Percentiles rank a stretch among this genome's conserved stretches.
phyloP scores from a whole-genome alignment of 2,329 filamentous ascomycete species.

The Orbilia ellipsospora region DNA sequence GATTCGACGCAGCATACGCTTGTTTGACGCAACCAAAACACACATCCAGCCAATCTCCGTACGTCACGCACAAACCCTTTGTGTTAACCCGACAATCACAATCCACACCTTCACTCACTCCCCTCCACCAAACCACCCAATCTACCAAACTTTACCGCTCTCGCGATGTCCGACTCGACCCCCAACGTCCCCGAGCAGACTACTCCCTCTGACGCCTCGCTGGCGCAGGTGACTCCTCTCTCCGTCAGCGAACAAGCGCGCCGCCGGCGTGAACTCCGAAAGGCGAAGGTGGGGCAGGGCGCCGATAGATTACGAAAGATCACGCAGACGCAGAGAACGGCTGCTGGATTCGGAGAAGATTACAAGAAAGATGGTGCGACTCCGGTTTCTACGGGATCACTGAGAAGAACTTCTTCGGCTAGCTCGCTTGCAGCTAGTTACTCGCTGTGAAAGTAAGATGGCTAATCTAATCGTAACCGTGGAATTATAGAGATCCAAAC shows the following conservation, averaged over 20 bases:
- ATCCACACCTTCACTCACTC: not conserved
- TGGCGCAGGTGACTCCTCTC: conserved; percentile 56
- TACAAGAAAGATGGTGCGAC: conserved; percentile 55
- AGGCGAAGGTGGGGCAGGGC: conserved; percentile 80
- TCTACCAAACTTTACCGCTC: not conserved
- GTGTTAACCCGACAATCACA: conserved; percentile 10
- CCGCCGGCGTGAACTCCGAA: conserved; percentile 79
- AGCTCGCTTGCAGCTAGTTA: not conserved
- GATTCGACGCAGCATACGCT: conserved; percentile 1
- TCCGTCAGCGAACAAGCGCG: conserved; percentile 73
- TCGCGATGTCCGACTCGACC: conserved; percentile 43
- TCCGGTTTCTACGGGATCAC: not conserved
- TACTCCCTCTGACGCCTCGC: conserved; percentile 47
- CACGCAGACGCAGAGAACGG: conserved; percentile 63
- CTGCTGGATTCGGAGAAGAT: conserved; percentile 48
- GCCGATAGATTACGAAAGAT: conserved; percentile 80
- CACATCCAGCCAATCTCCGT: no score
- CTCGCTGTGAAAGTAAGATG: conserved; percentile 1
- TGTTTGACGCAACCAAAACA: not conserved
- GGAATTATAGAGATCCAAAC: not conserved
- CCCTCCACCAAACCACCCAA: conserved; percentile 15
- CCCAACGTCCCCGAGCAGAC: conserved; percentile 42
- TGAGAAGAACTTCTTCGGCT: not conserved
- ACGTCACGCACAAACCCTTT: conserved; percentile 23
- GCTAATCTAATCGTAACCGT: not conserved